phyloP scores from a whole-genome alignment of 1,139 yeast genomes.

The Taphrina wiesneri region DNA sequence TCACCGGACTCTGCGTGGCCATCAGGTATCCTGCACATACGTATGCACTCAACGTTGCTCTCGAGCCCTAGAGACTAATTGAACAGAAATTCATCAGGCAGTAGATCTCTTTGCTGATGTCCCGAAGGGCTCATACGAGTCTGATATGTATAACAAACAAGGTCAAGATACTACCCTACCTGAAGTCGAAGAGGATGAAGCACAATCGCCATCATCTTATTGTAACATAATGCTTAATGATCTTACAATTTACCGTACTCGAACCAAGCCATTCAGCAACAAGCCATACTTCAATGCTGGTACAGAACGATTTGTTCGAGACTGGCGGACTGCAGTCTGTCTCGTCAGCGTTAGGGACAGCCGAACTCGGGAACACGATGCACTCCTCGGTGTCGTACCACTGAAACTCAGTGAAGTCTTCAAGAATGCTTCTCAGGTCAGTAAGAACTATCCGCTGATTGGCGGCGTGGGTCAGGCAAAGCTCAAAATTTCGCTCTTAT shows the following conservation, averaged over 20 bases:
- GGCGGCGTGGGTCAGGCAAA: slow-evolving; percentile 34
- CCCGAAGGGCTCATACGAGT: slow-evolving; percentile 23
- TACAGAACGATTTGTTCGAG: slow-evolving; percentile 30
- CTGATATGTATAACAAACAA: background rate
- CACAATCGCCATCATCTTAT: slow-evolving; percentile 31
- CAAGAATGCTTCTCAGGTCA: slow-evolving; percentile 31
- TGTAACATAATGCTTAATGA: slow-evolving; percentile 31
- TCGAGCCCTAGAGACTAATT: background rate
- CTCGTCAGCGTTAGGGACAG: slow-evolving; percentile 19
- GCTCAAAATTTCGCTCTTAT: slow-evolving; percentile 25
- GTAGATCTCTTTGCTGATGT: slow-evolving; percentile 15
- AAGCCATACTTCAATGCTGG: slow-evolving; percentile 33
- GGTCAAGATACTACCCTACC: slow-evolving; percentile 16
- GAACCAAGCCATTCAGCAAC: slow-evolving; percentile 33
- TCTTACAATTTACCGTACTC: slow-evolving; percentile 14
- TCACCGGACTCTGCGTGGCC: slow-evolving; percentile 32
- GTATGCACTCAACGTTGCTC: background rate
- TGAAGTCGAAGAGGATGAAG: slow-evolving; percentile 29
- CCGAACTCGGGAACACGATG: slow-evolving; percentile 33
- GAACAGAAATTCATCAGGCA: slow-evolving; percentile 25
- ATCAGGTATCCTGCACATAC: slow-evolving; percentile 27
- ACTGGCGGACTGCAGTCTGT: slow-evolving; percentile 32
- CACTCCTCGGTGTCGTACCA: slow-evolving; percentile 30
- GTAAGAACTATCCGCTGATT: slow-evolving; percentile 27
- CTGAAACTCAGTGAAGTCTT: slow-evolving; percentile 29